Conservation (phyloP, 2,329 filamentous ascomycete species). For the Aspergillus puulaauensis region DNA sequence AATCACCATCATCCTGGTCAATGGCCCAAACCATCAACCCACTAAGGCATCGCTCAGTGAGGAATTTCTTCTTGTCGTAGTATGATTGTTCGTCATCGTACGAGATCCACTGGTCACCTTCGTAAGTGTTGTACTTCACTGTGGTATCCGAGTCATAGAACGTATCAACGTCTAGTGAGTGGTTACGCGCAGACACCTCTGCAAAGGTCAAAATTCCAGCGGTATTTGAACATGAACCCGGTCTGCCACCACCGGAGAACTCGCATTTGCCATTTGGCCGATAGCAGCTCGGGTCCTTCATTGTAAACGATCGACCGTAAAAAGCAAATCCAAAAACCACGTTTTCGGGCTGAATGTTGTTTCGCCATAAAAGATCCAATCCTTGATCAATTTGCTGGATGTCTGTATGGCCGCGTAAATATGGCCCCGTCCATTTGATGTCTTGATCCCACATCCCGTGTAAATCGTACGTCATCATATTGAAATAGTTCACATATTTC, state of each 20-base stretch:
- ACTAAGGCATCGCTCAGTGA: not conserved
- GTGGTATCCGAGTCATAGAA: not conserved
- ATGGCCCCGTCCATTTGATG: not conserved
- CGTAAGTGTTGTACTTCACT: not conserved
- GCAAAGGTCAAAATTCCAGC: not conserved
- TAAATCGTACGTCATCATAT: slow-evolving; percentile 22
- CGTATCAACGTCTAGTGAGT: not conserved
- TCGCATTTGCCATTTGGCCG: not conserved
- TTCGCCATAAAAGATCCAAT: not conserved
- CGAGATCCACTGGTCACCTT: slow-evolving; percentile 3
- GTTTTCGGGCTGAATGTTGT: not conserved
- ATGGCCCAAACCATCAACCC: slow-evolving; percentile 9
- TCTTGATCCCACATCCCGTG: slow-evolving; percentile 22
- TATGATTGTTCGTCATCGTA: slow-evolving; percentile 2
- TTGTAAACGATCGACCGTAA: not conserved
- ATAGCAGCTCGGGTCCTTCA: not conserved
- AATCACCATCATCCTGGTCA: not conserved
- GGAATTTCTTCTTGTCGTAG: not conserved
- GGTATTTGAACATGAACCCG: not conserved
- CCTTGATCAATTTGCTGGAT: not conserved
- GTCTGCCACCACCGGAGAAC: not conserved
- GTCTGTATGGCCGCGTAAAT: not conserved
- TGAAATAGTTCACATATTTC: slow-evolving; percentile 13
- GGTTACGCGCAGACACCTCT: not conserved
- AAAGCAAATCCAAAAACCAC: not conserved